phyloP scores from a whole-genome alignment of 1,284 basidiomycete species.

The Paramarasmius palmivorus region DNA sequence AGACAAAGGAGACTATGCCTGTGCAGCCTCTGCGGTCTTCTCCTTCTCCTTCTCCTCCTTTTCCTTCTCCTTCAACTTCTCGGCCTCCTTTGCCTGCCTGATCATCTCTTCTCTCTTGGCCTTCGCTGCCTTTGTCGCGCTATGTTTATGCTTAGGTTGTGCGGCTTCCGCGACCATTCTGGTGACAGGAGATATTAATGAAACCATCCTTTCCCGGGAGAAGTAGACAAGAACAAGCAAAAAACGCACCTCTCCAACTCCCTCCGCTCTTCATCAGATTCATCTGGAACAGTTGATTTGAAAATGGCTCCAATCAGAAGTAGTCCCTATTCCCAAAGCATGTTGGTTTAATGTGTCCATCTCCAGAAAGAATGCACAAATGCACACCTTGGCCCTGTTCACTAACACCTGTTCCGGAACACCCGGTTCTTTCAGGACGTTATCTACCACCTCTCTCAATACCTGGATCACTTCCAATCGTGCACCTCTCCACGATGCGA shows the following conservation, averaged over 20 bases:
- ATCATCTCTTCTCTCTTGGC: slow-evolving; percentile 38
- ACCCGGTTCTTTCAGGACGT: slow-evolving; percentile 76
- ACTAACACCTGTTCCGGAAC: slow-evolving; percentile 70
- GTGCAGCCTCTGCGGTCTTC: slow-evolving; percentile 14
- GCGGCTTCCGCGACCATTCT: slow-evolving; percentile 76
- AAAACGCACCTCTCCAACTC: slow-evolving; percentile 80
- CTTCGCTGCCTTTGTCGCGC: slow-evolving; percentile 39
- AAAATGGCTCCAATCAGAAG: slow-evolving; percentile 85
- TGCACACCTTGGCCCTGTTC: slow-evolving; percentile 77
- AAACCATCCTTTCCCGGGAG: too few relatives aligned
- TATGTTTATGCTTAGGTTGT: slow-evolving; percentile 62
- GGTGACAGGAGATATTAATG: slow-evolving; percentile 8
- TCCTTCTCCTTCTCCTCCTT: slow-evolving; percentile 20
- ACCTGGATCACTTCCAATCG: slow-evolving; percentile 91
- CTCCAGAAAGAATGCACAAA: slow-evolving; percentile 1
- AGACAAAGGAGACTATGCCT: not conserved
- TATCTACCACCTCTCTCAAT: slow-evolving; percentile 76
- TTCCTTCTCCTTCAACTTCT: slow-evolving; percentile 21
- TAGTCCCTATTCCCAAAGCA: slow-evolving; percentile 55
- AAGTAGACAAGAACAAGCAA: not conserved
- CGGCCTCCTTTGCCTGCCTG: slow-evolving; percentile 19
- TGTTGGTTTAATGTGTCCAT: slow-evolving; percentile 3
- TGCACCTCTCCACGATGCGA: slow-evolving; percentile 94
- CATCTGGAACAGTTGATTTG: slow-evolving; percentile 82
- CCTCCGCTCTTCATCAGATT: slow-evolving; percentile 87